phyloP scores from a whole-genome alignment of 306 rosid species.

The Canavalia gladiata region DNA sequence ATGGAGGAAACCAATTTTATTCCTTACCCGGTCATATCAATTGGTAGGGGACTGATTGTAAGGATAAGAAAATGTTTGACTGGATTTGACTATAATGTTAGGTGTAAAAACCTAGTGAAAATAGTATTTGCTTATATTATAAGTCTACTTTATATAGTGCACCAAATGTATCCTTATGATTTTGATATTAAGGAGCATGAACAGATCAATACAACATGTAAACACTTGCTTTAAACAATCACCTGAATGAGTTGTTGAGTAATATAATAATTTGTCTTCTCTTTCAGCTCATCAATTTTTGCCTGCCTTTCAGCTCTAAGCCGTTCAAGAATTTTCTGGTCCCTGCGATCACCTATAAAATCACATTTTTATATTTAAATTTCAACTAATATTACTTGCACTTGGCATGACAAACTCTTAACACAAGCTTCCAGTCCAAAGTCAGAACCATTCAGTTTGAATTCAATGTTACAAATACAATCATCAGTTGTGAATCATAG shows the following conservation, averaged over 20 bases:
- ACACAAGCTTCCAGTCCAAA: conserved; percentile 29
- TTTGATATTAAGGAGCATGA: conserved; percentile 16
- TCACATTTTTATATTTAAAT: conserved; percentile 28
- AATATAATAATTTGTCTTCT: conserved; percentile 89
- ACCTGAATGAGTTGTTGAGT: conserved; percentile 99
- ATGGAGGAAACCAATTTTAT: not conserved
- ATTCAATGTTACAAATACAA: conserved; percentile 31
- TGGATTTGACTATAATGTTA: conserved; percentile 11
- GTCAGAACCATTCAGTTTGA: conserved; percentile 5
- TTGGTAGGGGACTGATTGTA: not conserved
- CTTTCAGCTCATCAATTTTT: conserved; percentile 96
- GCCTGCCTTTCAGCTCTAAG: conserved; percentile 92
- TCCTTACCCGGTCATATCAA: conserved; percentile 17
- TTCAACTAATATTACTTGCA: conserved; percentile 37
- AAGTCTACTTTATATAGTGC: conserved; percentile 16
- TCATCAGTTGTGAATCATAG: conserved; percentile 21
- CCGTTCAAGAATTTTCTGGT: conserved; percentile 79
- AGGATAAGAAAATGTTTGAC: conserved; percentile 19
- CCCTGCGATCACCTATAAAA: conserved; percentile 85
- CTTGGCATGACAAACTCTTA: conserved; percentile 12
- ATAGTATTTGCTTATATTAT: not conserved
- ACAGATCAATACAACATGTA: conserved; percentile 16
- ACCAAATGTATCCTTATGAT: not conserved
- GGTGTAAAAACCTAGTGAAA: not conserved
- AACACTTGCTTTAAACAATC: conserved; percentile 42